A percentile compares a stretch with the other conserved stretches of the same genome.
These are phyloP conservation scores for Tricholoma terreum DNA, from an alignment of 768 basidiomycete genomes.

Conservation along the genomic window DNA sequence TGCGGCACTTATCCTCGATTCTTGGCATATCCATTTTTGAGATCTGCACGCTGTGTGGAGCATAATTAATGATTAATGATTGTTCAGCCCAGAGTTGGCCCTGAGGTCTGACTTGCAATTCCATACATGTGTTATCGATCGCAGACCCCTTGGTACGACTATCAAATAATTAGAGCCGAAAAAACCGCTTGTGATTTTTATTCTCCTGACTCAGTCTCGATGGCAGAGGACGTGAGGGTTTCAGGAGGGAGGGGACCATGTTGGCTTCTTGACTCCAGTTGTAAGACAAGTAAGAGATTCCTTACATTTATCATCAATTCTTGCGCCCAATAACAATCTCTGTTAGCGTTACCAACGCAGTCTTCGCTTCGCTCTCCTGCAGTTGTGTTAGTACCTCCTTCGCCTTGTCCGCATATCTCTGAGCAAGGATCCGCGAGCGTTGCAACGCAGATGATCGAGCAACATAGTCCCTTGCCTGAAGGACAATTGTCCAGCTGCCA, in stretches of 20 bases:
- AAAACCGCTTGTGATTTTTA: too few species aligned
- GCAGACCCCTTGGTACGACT: too few species aligned
- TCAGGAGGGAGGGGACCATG: too few species aligned
- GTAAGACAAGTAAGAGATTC: background rate
- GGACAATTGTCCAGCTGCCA: background rate
- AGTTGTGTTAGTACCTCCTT: constrained; percentile 64
- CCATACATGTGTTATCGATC: too few species aligned
- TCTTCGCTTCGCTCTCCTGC: constrained; percentile 82
- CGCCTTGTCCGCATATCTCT: constrained; percentile 75
- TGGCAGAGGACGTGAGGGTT: too few species aligned
- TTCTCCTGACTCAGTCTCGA: background rate
- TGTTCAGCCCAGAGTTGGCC: too few species aligned
- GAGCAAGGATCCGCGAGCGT: constrained; percentile 77
- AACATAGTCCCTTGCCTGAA: constrained; percentile 72
- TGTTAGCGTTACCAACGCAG: constrained; percentile 69
- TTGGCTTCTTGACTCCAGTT: background rate
- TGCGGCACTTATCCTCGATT: too few species aligned
- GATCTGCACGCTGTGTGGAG: too few species aligned
- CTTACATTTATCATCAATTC: background rate
- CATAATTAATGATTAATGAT: too few species aligned
- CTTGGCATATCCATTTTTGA: too few species aligned
- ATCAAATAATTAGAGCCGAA: too few species aligned
- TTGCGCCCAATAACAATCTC: constrained; percentile 65
- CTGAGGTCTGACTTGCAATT: too few species aligned
- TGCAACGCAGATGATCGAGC: constrained; percentile 74